Percentiles rank a stretch among this genome's conserved stretches.
Conservation (phyloP, 352 stramenopile species). For the Globisporangium viniferum region DNA sequence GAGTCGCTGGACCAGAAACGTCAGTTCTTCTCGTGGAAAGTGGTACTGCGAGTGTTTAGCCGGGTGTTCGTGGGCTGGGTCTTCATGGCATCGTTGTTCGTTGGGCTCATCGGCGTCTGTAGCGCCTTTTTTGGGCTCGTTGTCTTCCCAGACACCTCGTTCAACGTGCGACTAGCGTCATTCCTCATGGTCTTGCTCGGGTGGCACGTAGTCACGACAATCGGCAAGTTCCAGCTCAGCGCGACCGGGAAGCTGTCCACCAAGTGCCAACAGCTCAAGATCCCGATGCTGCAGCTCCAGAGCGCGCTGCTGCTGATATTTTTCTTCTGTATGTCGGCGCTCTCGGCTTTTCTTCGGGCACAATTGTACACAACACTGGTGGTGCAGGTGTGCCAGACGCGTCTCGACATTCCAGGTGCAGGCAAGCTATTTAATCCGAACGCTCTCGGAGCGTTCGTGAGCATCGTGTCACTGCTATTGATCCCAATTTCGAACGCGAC, state of each 20-base stretch:
- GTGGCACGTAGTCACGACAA: conserved; percentile 43
- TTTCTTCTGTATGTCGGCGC: conserved; percentile 40
- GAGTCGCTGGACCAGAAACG: conserved; percentile 24
- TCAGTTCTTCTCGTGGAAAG: conserved; percentile 13
- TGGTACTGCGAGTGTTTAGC: conserved; percentile 26
- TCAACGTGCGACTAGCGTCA: conserved; percentile 33
- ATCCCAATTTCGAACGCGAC: conserved; percentile 18
- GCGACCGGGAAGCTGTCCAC: conserved; percentile 34
- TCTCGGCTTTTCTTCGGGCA: conserved; percentile 59
- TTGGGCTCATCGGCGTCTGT: conserved; percentile 24
- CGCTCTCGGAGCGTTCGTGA: conserved; percentile 20
- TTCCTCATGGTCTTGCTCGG: conserved; percentile 44
- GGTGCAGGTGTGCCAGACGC: conserved; percentile 62
- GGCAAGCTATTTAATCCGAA: conserved; percentile 39
- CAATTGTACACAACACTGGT: conserved; percentile 72
- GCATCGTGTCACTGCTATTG: conserved; percentile 18
- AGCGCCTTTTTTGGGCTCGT: conserved; percentile 29
- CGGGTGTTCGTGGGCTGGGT: conserved; percentile 25
- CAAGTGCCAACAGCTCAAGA: conserved; percentile 28
- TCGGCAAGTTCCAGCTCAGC: conserved; percentile 39
- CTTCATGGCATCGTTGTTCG: conserved; percentile 24
- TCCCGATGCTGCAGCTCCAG: conserved; percentile 30
- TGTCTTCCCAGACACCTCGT: conserved; percentile 23
- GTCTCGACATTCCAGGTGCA: conserved; percentile 29
- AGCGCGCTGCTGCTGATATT: conserved; percentile 27